These are phyloP conservation scores for Aegle marmelos DNA, from an alignment of 345 rosid genomes.

Conservation along the genomic window DNA sequence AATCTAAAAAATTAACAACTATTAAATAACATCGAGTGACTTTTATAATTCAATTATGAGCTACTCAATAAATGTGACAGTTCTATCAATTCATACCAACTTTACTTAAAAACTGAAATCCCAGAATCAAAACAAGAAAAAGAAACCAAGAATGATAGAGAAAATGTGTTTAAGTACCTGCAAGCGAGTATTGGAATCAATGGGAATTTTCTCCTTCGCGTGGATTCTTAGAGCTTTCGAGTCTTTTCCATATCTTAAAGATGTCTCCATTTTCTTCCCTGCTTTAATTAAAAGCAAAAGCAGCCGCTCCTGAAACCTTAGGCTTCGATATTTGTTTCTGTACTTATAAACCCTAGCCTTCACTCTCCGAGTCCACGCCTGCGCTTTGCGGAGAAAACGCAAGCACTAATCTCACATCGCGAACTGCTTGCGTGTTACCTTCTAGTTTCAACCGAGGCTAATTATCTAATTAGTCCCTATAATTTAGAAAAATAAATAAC, in stretches of 20 bases:
- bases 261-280: conserved; percentile 61
- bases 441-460: neutral
- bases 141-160: neutral
- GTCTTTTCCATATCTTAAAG: conserved; percentile 61
- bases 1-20: neutral
- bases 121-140: neutral
- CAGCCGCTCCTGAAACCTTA: conserved; percentile 1
- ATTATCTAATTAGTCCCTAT: too few relatives aligned
- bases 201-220: conserved; percentile 72
- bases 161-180: conserved; percentile 42
- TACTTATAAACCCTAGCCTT: neutral
- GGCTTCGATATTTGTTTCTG: neutral
- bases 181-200: conserved; percentile 61
- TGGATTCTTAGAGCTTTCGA: conserved; percentile 72
- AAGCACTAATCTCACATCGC: neutral
- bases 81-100: neutral
- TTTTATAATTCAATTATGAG: neutral
- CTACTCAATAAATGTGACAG: neutral
- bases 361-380: neutral
- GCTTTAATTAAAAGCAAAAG: neutral
- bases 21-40: neutral
- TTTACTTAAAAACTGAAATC: neutral
- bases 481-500: too few relatives aligned
- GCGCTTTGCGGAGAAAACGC: neutral
- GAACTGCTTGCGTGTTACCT: neutral